These are phyloP conservation scores for Phytophthora nicotianae DNA, from an alignment of 352 stramenopile genomes.

Conservation along the genomic window DNA sequence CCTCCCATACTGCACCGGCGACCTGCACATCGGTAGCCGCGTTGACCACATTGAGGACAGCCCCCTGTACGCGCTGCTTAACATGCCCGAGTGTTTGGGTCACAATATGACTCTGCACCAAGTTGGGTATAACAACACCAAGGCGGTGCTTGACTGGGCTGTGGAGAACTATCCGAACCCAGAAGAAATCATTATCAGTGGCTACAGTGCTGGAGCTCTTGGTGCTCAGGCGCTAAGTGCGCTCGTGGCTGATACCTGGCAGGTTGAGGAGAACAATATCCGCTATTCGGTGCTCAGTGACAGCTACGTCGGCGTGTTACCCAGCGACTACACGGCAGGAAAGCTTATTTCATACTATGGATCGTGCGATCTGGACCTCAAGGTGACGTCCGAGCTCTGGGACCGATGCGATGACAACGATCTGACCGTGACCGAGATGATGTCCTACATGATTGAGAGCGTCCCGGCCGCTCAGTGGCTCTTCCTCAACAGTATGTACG, in stretches of 20 bases:
- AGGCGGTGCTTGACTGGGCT: constrained; percentile 67
- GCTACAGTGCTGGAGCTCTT: constrained; percentile 62
- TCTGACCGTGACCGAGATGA: constrained; percentile 52
- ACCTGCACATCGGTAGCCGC: constrained; percentile 64
- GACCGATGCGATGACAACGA: constrained; percentile 51
- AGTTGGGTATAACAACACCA: constrained; percentile 68
- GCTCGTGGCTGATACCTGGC: constrained; percentile 58
- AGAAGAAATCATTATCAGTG: constrained; percentile 58
- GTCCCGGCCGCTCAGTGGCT: constrained; percentile 60
- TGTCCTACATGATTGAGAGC: constrained; percentile 57
- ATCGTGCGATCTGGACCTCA: constrained; percentile 56
- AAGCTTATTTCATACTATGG: constrained; percentile 68
- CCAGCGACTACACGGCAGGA: constrained; percentile 47
- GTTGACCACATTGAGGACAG: constrained; percentile 35
- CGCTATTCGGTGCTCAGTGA: constrained; percentile 63
- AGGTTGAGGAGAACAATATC: constrained; percentile 60
- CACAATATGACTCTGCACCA: constrained; percentile 63
- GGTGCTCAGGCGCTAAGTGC: constrained; percentile 53
- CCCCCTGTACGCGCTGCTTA: constrained; percentile 44
- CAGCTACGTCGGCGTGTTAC: constrained; percentile 70
- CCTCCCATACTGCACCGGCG: constrained; percentile 76
- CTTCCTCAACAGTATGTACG: constrained; percentile 67
- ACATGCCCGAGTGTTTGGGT: constrained; percentile 42
- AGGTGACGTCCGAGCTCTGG: constrained; percentile 41
- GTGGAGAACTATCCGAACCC: constrained; percentile 64